Evolutionary conservation across 1,139 yeast genomes (phyloP).

Genomic region (Chernovozyma aurita): DNA sequence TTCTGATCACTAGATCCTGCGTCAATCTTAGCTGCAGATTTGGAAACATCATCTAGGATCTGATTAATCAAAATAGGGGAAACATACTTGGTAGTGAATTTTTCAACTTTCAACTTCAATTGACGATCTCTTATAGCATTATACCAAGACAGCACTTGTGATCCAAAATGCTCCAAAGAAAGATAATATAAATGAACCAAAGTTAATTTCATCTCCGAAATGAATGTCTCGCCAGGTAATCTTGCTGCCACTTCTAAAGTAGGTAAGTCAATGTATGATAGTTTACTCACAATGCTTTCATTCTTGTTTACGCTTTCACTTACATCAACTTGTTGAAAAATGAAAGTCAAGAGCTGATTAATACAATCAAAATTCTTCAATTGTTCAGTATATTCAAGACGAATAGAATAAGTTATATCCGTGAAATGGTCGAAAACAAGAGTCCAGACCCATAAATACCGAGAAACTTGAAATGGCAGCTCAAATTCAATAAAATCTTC

Average conservation of each 20-base stretch:
- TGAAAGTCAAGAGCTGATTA: slow-evolving; percentile 42
- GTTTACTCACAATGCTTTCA: slow-evolving; percentile 22
- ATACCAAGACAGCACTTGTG: slow-evolving; percentile 71
- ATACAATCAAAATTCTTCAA: slow-evolving; percentile 46
- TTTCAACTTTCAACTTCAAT: slow-evolving; percentile 53
- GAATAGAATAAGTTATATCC: slow-evolving; percentile 60
- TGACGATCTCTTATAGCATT: slow-evolving; percentile 56
- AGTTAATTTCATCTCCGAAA: slow-evolving; percentile 29
- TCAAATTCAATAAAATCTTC: slow-evolving; percentile 37
- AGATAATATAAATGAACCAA: slow-evolving; percentile 55
- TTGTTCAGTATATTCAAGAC: slow-evolving; percentile 57
- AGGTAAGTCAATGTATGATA: slow-evolving; percentile 13
- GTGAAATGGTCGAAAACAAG: slow-evolving; percentile 60
- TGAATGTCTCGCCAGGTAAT: slow-evolving; percentile 5
- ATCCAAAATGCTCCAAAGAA: slow-evolving; percentile 57
- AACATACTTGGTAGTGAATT: slow-evolving; percentile 54
- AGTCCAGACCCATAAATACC: slow-evolving; percentile 69
- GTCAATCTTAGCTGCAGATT: slow-evolving; percentile 25
- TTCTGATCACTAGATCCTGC: slow-evolving; percentile 49
- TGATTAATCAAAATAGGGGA: slow-evolving; percentile 61
- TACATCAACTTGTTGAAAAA: slow-evolving; percentile 47
- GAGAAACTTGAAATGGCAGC: slow-evolving; percentile 27
- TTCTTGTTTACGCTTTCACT: slow-evolving; percentile 17
- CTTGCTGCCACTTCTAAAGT: slow-evolving; percentile 2
- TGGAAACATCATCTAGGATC: slow-evolving; percentile 54